Percentiles rank a stretch among this genome's conserved stretches.
Conservation (phyloP, 2,329 filamentous ascomycete species). For the Calonectria pauciramosa region DNA sequence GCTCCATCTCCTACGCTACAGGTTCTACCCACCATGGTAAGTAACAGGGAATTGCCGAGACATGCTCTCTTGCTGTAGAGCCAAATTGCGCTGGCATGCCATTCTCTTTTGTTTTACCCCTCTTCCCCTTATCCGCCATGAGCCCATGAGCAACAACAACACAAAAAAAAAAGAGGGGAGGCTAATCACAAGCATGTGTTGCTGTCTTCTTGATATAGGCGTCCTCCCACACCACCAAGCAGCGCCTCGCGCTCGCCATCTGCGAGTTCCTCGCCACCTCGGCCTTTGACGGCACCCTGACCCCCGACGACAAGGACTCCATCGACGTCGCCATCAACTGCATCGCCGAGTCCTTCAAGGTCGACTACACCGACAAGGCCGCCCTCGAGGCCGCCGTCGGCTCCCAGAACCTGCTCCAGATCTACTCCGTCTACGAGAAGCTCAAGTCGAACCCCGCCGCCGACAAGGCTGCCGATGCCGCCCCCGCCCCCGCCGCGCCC, state of each 20-base stretch:
- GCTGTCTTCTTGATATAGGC: constrained; percentile 36
- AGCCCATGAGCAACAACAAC: not conserved
- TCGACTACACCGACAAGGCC: constrained; percentile 83
- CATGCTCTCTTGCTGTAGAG: too few relatives aligned
- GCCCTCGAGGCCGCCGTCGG: constrained; percentile 84
- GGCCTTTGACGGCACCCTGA: constrained; percentile 88
- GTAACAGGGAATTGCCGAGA: not conserved
- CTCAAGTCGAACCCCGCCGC: constrained; percentile 71
- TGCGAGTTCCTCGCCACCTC: constrained; percentile 94
- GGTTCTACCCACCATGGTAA: constrained; percentile 24
- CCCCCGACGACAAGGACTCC: constrained; percentile 89
- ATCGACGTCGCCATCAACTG: constrained; percentile 96
- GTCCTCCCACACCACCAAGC: constrained; percentile 65
- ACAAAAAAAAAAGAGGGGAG: not conserved
- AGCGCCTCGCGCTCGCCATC: constrained; percentile 96
- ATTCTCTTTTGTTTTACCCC: not conserved
- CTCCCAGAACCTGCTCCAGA: constrained; percentile 87
- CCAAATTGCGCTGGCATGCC: not conserved
- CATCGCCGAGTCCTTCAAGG: constrained; percentile 95
- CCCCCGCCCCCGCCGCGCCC: constrained; percentile 47
- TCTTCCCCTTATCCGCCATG: not conserved
- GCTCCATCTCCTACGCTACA: not conserved
- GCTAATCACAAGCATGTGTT: constrained; percentile 5
- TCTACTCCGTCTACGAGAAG: constrained; percentile 98
- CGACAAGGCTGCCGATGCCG: constrained; percentile 57